These are phyloP conservation scores for Torrubiella hemipterigena DNA, from an alignment of 2,329 filamentous ascomycete genomes.

Conservation along the genomic window DNA sequence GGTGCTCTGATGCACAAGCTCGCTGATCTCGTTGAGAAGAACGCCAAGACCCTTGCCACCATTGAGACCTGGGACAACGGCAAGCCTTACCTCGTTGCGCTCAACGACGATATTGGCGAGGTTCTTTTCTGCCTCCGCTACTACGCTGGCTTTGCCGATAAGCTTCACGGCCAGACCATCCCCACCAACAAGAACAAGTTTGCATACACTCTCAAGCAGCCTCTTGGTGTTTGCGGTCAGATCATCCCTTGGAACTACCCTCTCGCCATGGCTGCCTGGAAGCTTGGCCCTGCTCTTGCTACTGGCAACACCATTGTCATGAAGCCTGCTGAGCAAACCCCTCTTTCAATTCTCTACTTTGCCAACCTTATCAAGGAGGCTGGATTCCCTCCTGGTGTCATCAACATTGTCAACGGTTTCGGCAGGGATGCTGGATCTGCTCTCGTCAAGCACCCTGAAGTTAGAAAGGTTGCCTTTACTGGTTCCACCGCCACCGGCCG, in stretches of 20 bases:
- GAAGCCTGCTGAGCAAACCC: conserved; percentile 57
- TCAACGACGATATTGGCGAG: conserved; percentile 51
- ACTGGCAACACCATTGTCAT: conserved; percentile 52
- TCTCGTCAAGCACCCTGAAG: conserved; percentile 52
- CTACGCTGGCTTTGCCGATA: conserved; percentile 70
- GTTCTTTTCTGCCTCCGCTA: conserved; percentile 45
- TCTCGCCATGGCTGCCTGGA: conserved; percentile 42
- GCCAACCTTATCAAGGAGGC: conserved; percentile 58
- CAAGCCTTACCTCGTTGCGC: conserved; percentile 49
- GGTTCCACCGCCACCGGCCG: conserved; percentile 62
- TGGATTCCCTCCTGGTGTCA: conserved; percentile 65
- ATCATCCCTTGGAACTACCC: conserved; percentile 73
- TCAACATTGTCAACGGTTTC: conserved; percentile 65
- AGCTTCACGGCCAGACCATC: conserved; percentile 66
- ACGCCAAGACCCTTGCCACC: conserved; percentile 36
- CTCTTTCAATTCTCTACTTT: conserved; percentile 52
- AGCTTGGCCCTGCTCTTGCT: conserved; percentile 59
- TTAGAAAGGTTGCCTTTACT: conserved; percentile 72
- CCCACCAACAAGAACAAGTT: conserved; percentile 57
- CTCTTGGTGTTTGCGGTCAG: conserved; percentile 62
- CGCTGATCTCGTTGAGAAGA: conserved; percentile 55
- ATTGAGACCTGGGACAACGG: conserved; percentile 77
- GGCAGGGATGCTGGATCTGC: conserved; percentile 57
- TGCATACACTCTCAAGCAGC: conserved; percentile 64
- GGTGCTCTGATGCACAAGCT: conserved; percentile 60